phyloP scores from a whole-genome alignment of 768 basidiomycete genomes.

The Rhizopogon vinicolor region DNA sequence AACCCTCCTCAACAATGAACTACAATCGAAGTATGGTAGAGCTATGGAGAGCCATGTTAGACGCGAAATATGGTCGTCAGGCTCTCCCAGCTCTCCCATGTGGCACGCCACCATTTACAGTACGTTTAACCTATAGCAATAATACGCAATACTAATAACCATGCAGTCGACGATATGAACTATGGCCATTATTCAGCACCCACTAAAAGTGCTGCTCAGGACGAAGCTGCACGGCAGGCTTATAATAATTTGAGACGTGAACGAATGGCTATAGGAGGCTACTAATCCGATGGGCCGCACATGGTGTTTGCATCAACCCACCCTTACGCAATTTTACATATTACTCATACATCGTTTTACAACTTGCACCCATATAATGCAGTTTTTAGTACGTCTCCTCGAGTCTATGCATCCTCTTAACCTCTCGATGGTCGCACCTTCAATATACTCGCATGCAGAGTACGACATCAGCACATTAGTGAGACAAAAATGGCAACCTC shows the following conservation, averaged over 20 bases:
- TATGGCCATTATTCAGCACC: background rate
- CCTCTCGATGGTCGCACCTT: too few relatives aligned
- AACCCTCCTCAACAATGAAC: background rate
- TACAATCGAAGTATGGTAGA: background rate
- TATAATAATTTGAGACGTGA: background rate
- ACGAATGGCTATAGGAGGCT: fast-evolving
- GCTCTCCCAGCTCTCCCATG: background rate
- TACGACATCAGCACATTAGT: too few relatives aligned
- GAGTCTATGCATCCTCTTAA: too few relatives aligned
- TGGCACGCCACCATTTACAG: background rate
- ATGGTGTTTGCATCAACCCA: too few relatives aligned
- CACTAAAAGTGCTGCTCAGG: background rate
- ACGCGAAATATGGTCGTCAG: background rate
- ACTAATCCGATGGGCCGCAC: too few relatives aligned
- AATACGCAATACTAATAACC: background rate
- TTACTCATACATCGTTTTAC: too few relatives aligned
- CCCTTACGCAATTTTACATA: too few relatives aligned
- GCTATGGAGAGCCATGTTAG: background rate
- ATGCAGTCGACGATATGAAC: background rate
- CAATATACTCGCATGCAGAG: too few relatives aligned
- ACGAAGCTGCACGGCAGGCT: background rate
- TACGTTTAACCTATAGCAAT: background rate
- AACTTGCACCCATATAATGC: too few relatives aligned
- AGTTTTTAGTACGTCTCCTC: too few relatives aligned
- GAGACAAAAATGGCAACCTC: too few relatives aligned